Evolutionary conservation across 306 rosid species (phyloP).

Genomic region (Dalbergia cochinchinensis): DNA sequence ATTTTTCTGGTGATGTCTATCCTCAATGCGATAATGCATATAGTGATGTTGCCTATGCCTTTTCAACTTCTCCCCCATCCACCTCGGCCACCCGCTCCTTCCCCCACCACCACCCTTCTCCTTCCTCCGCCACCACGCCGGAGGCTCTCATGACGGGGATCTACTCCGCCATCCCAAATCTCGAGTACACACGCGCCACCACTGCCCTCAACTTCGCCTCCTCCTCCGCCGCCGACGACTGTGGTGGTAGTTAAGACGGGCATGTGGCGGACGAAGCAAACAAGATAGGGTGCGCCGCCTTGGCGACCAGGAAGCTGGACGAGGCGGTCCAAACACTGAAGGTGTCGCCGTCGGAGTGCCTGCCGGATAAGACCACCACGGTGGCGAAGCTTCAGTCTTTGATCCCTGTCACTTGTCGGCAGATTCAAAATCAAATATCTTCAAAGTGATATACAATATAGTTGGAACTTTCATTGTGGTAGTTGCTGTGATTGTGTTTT

Average conservation of each 20-base stretch:
- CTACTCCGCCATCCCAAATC: conserved; percentile 76
- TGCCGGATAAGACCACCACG: conserved; percentile 59
- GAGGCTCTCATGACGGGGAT: conserved; percentile 77
- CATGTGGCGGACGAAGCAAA: conserved; percentile 81
- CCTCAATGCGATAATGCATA: too few species aligned
- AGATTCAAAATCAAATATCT: conserved; percentile 51
- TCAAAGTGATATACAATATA: background rate
- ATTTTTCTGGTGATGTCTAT: too few species aligned
- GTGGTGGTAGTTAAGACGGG: conserved; percentile 51
- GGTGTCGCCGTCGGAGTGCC: conserved; percentile 68
- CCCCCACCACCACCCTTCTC: too few species aligned
- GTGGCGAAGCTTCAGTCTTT: conserved; percentile 75
- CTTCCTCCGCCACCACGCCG: too few species aligned
- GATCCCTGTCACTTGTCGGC: conserved; percentile 77
- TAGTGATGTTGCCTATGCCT: too few species aligned
- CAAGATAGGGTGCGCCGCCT: conserved; percentile 82
- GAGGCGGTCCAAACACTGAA: conserved; percentile 76
- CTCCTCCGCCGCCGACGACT: background rate
- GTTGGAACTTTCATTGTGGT: background rate
- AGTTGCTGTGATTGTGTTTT: background rate
- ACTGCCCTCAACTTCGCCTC: conserved; percentile 46
- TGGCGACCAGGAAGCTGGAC: conserved; percentile 76
- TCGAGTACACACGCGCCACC: conserved; percentile 74
- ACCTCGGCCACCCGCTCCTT: too few species aligned
- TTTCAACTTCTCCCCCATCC: too few species aligned